These are phyloP conservation scores for cucumber (Cucumis sativus) DNA, from an alignment of 306 rosid species.

Conservation along the genomic window Cucumber_9930_V3 NC_026661.2:3490001-3490500, in stretches of 20 bases:
- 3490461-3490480: conserved; percentile 60
- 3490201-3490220: conserved; percentile 26
- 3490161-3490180: conserved; percentile 19
- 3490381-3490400: conserved; percentile 16
- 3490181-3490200: conserved; percentile 8
- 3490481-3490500: conserved; percentile 24
- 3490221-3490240: conserved; percentile 9
- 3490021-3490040: conserved; percentile 18
- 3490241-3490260: conserved; percentile 32
- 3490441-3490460: conserved; percentile 29
- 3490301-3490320: background rate
- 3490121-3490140: background rate
- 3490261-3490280: background rate
- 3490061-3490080: conserved; percentile 15
- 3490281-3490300: conserved; percentile 17
- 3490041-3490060: conserved; percentile 13
- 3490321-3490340: conserved; percentile 22
- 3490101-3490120: background rate
- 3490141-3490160: conserved; percentile 8
- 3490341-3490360: conserved; percentile 25
- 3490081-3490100: conserved; percentile 11
- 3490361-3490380: conserved; percentile 13
- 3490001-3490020: conserved; percentile 18
- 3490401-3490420: conserved; percentile 41
- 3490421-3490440: conserved; percentile 35